These are phyloP conservation scores for Blumeriella jaapii DNA, from an alignment of 2,329 filamentous ascomycete species.

Conservation along the genomic window DNA sequence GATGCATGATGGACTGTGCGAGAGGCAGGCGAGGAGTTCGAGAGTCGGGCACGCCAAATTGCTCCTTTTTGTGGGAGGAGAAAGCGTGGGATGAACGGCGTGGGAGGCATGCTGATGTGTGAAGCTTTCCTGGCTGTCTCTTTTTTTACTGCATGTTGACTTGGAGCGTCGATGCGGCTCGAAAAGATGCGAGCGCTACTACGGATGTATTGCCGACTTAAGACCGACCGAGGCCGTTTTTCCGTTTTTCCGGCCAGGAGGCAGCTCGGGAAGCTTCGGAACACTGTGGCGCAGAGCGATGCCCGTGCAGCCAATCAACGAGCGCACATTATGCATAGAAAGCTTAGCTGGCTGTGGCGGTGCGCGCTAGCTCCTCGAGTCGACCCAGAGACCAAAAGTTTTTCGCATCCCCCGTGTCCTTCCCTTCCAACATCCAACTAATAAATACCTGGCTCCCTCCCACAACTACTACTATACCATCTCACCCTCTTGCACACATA, in stretches of 20 bases:
- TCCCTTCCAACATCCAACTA: too few relatives aligned
- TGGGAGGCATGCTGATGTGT: conserved; percentile 25
- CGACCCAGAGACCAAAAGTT: too few relatives aligned
- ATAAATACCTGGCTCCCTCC: conserved; percentile 6
- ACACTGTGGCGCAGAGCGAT: neutral
- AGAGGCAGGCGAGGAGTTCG: conserved; percentile 24
- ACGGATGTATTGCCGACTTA: too few relatives aligned
- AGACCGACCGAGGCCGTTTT: neutral
- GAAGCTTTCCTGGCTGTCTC: conserved; percentile 1
- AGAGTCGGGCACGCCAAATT: conserved; percentile 36
- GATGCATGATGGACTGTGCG: conserved; percentile 26
- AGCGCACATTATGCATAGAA: neutral
- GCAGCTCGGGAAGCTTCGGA: neutral
- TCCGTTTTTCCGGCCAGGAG: neutral
- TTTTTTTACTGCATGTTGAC: too few relatives aligned
- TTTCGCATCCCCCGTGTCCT: too few relatives aligned
- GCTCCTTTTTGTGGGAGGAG: conserved; percentile 51
- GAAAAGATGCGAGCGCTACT: too few relatives aligned
- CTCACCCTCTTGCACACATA: neutral
- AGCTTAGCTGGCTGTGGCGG: too few relatives aligned
- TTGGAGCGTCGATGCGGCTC: too few relatives aligned
- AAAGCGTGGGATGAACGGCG: conserved; percentile 51
- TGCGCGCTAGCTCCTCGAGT: too few relatives aligned
- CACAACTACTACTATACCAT: neutral
- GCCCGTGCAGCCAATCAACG: neutral